Evolutionary conservation across 2,329 filamentous ascomycete species (phyloP).

Genomic region (Cordyceps fumosorosea): DNA sequence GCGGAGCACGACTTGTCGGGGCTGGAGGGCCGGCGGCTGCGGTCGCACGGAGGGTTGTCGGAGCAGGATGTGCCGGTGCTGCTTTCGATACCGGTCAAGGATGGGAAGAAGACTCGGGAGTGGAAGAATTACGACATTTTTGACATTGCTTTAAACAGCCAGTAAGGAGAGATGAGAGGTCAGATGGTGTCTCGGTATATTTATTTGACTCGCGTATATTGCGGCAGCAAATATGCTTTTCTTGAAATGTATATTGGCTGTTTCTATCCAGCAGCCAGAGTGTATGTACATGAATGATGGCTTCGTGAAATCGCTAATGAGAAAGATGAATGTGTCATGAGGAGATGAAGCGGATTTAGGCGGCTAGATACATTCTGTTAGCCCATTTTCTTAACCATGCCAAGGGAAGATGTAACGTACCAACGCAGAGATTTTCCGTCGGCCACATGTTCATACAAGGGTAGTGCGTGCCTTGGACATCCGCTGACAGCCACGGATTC

Average conservation of each 20-base stretch:
- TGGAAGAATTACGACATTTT: slow-evolving; percentile 35
- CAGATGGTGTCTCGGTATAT: neutral
- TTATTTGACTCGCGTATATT: neutral
- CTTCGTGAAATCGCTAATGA: neutral
- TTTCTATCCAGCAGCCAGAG: neutral
- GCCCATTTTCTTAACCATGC: neutral
- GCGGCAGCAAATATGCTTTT: neutral
- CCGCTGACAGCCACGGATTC: slow-evolving; percentile 11
- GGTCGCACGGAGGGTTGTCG: slow-evolving; percentile 35
- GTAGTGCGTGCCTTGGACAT: slow-evolving; percentile 10
- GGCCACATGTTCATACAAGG: slow-evolving; percentile 10
- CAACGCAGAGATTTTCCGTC: slow-evolving; percentile 10
- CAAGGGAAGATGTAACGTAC: neutral
- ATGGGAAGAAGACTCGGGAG: slow-evolving; percentile 4
- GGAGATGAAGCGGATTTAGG: neutral
- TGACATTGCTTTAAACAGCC: slow-evolving; percentile 29
- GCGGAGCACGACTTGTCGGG: slow-evolving; percentile 29
- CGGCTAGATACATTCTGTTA: neutral
- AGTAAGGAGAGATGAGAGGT: neutral
- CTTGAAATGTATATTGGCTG: neutral
- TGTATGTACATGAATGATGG: neutral
- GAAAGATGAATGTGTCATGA: neutral
- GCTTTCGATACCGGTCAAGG: slow-evolving; percentile 22
- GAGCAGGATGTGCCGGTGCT: slow-evolving; percentile 33
- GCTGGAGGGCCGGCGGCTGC: slow-evolving; percentile 27